Base-by-base conservation (phyloP, 1,139 yeast genomes). In the Suhomyces chickasaworum region DNA sequence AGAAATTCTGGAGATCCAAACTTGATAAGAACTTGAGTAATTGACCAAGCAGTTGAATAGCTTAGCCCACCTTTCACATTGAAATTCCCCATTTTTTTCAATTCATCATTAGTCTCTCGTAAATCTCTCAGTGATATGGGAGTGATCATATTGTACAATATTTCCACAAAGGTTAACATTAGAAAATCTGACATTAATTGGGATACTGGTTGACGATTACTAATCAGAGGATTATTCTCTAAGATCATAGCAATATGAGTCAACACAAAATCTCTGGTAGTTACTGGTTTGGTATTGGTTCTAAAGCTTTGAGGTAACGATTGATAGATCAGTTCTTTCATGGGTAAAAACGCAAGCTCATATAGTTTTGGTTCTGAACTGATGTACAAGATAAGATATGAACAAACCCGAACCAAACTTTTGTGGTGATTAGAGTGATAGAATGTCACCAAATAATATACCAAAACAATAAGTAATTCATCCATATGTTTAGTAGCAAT, bases 181-280 rank as follows among this genome's bases (percentile, higher is more conserved):
- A 77, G 59, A 2, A 66, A 44, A 45, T 38, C 47, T 33, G 45
- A 48, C 42, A 35, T 45, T 2, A 41, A 49, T 17, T 36, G 42
- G 5, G 42, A 21, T 8, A 17, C 21, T 8, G 12, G 7, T 8
- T 12, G 18, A 15, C 33, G 17, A 21, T 4, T 18, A 10, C 16
- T 41, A 12, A 44, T 25, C 16, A 30, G 22, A 31, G 34, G 23
- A 25, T 45, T 45, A 6, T 61, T 51, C 7, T 59, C 50, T 7
- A 77, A 56, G 21, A 75, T 53, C 30, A 66, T 68, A 44, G 83
- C 75, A 5, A 81, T 59, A 42, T 83, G 86, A 9, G 77, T 68
- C 0, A 84, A 70, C 5, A 82, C 45, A 50, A 83, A 83, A 62
- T 86, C 95, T 51, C 93, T 64, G 41, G 80, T 77, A 0, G 89